phyloP scores from a whole-genome alignment of 1,284 basidiomycete genomes.

The Rhodotorula glutinis region DNA sequence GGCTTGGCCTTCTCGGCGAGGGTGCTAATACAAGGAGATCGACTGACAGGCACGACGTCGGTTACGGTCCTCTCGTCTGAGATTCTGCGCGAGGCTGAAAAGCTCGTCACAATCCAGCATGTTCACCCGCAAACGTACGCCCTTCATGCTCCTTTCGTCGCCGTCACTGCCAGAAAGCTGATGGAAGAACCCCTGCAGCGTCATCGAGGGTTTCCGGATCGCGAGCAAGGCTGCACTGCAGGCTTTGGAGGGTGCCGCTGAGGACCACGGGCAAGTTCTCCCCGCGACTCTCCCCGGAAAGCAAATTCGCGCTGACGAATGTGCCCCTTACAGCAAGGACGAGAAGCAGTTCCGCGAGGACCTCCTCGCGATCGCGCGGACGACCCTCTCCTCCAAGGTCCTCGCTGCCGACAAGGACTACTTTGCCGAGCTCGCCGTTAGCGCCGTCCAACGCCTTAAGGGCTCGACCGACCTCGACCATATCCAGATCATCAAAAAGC shows the following conservation, averaged over 20 bases:
- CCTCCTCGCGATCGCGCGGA: slow-evolving; percentile 92
- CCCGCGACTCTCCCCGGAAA: not conserved
- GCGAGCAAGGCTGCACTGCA: slow-evolving; percentile 81
- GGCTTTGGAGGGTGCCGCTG: slow-evolving; percentile 75
- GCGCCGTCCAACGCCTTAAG: slow-evolving; percentile 91
- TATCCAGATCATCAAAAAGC: slow-evolving; percentile 99
- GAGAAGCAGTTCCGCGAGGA: slow-evolving; percentile 75
- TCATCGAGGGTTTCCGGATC: slow-evolving; percentile 96
- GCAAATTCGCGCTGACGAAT: too few relatives aligned
- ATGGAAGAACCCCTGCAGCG: slow-evolving; percentile 46
- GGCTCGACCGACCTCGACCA: slow-evolving; percentile 96
- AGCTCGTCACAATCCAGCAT: slow-evolving; percentile 77
- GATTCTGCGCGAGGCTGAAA: slow-evolving; percentile 90
- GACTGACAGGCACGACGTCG: slow-evolving; percentile 64
- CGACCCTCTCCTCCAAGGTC: slow-evolving; percentile 95
- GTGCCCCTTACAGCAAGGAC: slow-evolving; percentile 58
- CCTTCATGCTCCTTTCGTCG: not conserved
- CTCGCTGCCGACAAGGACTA: slow-evolving; percentile 96
- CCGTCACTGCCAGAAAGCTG: not conserved
- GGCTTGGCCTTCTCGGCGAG: not conserved
- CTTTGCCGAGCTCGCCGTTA: slow-evolving; percentile 96
- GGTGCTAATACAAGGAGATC: not conserved
- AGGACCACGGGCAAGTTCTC: slow-evolving; percentile 70
- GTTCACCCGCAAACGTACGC: slow-evolving; percentile 89
- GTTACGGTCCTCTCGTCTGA: slow-evolving; percentile 87